These are phyloP conservation scores for Botrytis sinoallii DNA, from an alignment of 2,329 filamentous ascomycete genomes.

Conservation along the genomic window DNA sequence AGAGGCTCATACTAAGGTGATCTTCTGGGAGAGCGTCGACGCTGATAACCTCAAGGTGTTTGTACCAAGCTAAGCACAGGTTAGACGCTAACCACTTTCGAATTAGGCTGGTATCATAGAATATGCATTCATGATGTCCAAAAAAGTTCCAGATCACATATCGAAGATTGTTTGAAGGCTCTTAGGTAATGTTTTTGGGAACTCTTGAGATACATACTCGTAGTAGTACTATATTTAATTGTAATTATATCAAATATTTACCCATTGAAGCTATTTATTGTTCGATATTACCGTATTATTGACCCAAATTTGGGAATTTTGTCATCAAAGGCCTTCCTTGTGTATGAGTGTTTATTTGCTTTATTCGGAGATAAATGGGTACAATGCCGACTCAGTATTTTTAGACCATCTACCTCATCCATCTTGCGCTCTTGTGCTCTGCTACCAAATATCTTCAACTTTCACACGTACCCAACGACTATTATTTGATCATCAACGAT, in stretches of 20 bases:
- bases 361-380: constrained; percentile 14
- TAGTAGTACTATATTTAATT: neutral
- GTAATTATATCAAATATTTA: neutral
- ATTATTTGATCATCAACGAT: neutral
- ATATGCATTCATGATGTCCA: too few relatives aligned
- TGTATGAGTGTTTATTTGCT: neutral
- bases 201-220: neutral
- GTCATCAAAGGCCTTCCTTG: neutral
- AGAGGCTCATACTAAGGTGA: constrained; percentile 25
- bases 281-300: neutral
- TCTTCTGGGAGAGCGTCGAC: neutral
- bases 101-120: neutral
- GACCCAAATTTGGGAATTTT: neutral
- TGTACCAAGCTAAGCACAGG: constrained; percentile 7
- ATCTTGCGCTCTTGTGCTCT: neutral
- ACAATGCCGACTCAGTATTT: constrained; percentile 15
- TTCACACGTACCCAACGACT: neutral
- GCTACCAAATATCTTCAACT: neutral
- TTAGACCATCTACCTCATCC: neutral
- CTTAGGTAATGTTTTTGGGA: neutral
- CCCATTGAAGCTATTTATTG: neutral
- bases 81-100: constrained; percentile 11
- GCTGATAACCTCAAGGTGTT: constrained; percentile 16
- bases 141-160: neutral
- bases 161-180: neutral